These are phyloP conservation scores for Dioscorea dumetorum DNA, from an alignment of 106 monocot genomes.

Conservation along the genomic window DNA sequence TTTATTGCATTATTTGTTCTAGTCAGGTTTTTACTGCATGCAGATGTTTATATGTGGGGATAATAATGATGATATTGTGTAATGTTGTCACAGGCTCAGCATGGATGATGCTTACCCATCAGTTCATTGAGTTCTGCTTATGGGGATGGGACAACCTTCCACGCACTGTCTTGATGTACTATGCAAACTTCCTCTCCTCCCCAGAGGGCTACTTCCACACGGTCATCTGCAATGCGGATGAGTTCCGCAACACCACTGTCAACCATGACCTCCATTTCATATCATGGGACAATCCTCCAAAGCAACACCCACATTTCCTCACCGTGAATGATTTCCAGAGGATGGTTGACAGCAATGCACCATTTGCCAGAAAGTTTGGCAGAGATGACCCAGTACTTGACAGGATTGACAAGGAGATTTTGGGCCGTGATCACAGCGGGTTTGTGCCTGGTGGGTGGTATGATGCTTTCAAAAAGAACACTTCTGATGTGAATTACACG, in stretches of 20 bases:
- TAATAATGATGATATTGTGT: background rate
- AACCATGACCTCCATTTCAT: constrained; percentile 75
- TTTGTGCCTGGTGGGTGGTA: constrained; percentile 65
- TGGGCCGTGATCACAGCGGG: constrained; percentile 34
- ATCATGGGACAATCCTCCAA: constrained; percentile 66
- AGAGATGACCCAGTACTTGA: constrained; percentile 64
- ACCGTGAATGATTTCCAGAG: constrained; percentile 27
- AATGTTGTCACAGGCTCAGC: constrained; percentile 44
- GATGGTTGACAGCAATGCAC: constrained; percentile 46
- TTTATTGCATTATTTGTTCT: too few species aligned
- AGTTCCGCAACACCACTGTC: constrained; percentile 68
- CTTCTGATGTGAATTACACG: constrained; percentile 11
- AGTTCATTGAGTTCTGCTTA: constrained; percentile 58
- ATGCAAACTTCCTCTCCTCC: constrained; percentile 61
- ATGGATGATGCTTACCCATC: constrained; percentile 59
- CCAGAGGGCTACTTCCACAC: constrained; percentile 77
- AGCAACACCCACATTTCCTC: constrained; percentile 65
- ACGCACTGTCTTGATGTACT: constrained; percentile 56
- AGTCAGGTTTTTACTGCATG: too few species aligned
- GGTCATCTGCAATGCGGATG: constrained; percentile 47
- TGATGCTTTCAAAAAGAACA: constrained; percentile 18
- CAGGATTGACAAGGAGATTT: constrained; percentile 61
- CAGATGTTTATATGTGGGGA: too few species aligned
- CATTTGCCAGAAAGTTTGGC: constrained; percentile 36
- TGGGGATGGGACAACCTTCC: constrained; percentile 82